These are phyloP conservation scores for Pseudocercospora musae DNA, from an alignment of 2,329 filamentous ascomycete genomes.

Conservation along the genomic window DNA sequence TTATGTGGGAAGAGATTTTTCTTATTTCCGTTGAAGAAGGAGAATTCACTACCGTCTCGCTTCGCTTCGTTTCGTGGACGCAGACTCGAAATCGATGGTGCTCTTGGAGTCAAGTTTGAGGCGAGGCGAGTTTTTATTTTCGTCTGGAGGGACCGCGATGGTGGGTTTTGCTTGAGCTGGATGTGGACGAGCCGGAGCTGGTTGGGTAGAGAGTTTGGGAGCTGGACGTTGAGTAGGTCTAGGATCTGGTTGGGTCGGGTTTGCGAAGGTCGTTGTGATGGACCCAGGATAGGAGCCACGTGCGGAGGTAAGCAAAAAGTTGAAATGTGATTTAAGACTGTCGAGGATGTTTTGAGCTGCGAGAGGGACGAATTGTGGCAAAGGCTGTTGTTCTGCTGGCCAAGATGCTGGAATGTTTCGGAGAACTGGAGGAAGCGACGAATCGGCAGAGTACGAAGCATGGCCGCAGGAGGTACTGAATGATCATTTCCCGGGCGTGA, in stretches of 20 bases:
- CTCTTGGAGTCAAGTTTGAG: background rate
- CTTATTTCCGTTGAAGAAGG: background rate
- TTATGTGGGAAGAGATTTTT: background rate
- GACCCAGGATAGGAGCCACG: background rate
- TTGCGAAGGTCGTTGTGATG: background rate
- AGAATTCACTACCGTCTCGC: background rate
- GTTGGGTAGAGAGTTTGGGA: too few species aligned
- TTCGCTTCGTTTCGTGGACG: background rate
- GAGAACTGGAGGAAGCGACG: background rate
- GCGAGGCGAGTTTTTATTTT: background rate
- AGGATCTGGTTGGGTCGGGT: background rate
- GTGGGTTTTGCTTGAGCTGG: background rate
- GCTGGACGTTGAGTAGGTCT: too few species aligned
- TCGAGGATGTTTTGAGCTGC: background rate
- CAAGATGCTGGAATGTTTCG: background rate
- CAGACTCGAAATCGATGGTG: background rate
- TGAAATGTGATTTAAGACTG: background rate
- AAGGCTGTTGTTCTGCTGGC: background rate
- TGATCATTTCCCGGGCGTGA: too few species aligned
- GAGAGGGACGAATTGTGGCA: background rate
- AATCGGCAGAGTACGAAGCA: background rate
- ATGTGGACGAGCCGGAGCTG: background rate
- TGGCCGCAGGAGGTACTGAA: background rate
- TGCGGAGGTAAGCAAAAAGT: background rate
- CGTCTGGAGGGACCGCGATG: background rate